Evolutionary conservation across 495 filamentous ascomycete species (phyloP).

Genomic region (Hypomontagnella submonticulosa): DNA sequence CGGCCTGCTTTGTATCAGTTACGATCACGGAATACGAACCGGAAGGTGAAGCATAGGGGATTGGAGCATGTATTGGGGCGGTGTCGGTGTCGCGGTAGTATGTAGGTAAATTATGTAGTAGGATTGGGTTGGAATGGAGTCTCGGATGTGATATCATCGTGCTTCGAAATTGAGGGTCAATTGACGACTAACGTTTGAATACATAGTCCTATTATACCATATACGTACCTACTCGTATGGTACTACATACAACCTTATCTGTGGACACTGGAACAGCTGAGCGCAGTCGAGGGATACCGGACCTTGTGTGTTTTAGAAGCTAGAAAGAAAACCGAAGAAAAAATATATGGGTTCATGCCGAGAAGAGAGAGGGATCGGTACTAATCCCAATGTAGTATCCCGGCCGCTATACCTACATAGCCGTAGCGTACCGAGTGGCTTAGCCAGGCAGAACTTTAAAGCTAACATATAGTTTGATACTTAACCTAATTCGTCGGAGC

Average conservation of each 20-base stretch:
- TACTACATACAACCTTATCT: slow-evolving; percentile 2
- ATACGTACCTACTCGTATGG: too few relatives aligned
- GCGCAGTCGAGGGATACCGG: neutral
- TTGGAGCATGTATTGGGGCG: slow-evolving; percentile 7
- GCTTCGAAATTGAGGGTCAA: slow-evolving; percentile 31
- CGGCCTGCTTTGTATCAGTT: slow-evolving; percentile 22
- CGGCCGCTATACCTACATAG: slow-evolving; percentile 11
- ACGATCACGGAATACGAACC: slow-evolving; percentile 41
- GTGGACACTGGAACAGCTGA: slow-evolving; percentile 1
- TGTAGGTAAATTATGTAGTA: too few relatives aligned
- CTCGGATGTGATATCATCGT: slow-evolving; percentile 35
- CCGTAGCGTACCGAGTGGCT: slow-evolving; percentile 1
- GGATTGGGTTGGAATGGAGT: slow-evolving; percentile 19
- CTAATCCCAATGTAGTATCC: slow-evolving; percentile 36
- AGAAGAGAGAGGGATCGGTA: slow-evolving; percentile 20
- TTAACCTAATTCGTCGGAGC: too few relatives aligned
- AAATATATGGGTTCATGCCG: slow-evolving; percentile 5
- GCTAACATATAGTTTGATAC: too few relatives aligned
- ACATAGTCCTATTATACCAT: too few relatives aligned
- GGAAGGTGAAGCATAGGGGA: slow-evolving; percentile 1
- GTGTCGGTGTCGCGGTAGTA: neutral
- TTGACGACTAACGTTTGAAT: slow-evolving; percentile 10
- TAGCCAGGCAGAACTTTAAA: neutral
- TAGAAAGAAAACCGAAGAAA: slow-evolving; percentile 6
- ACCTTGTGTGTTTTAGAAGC: slow-evolving; percentile 3